Conservation (phyloP, 2,329 filamentous ascomycete genomes). For the Fusarium graminum region DNA sequence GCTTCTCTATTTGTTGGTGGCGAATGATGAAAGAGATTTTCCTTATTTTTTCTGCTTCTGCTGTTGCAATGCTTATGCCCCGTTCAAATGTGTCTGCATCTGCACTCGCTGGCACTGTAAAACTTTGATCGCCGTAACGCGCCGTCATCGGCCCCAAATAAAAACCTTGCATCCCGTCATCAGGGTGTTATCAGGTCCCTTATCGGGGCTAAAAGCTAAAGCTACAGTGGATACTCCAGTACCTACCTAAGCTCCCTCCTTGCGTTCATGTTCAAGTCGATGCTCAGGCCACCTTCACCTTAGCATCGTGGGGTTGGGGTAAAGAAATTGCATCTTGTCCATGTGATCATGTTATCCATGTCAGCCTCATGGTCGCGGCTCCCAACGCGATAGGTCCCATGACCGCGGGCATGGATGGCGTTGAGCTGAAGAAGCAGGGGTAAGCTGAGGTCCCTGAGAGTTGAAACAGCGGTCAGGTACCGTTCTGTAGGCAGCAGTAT, state of each 20-base stretch:
- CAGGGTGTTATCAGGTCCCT: constrained; percentile 16
- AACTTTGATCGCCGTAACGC: constrained; percentile 16
- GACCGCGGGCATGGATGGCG: constrained; percentile 5
- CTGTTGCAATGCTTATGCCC: constrained; percentile 2
- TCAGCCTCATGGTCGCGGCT: constrained; percentile 32
- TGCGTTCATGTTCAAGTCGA: too few relatives aligned
- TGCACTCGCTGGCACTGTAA: constrained; percentile 1
- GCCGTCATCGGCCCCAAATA: constrained; percentile 6
- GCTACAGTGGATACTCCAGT: constrained; percentile 24
- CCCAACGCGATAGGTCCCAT: constrained; percentile 28
- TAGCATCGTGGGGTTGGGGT: constrained; percentile 30
- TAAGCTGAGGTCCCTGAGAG: constrained; percentile 20
- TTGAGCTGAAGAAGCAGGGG: constrained; percentile 36
- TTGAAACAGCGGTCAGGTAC: constrained; percentile 33
- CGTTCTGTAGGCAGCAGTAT: constrained; percentile 26
- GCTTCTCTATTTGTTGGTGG: constrained; percentile 9
- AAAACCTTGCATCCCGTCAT: constrained; percentile 9
- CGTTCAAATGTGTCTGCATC: not conserved
- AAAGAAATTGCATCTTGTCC: constrained; percentile 15
- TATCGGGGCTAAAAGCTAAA: constrained; percentile 20
- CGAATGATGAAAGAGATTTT: constrained; percentile 35
- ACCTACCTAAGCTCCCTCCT: too few relatives aligned
- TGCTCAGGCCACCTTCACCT: constrained; percentile 15
- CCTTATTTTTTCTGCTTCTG: not conserved
- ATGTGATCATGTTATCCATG: constrained; percentile 30